Conservation (phyloP, 495 filamentous ascomycete genomes). For the Podospora anserina region DNA sequence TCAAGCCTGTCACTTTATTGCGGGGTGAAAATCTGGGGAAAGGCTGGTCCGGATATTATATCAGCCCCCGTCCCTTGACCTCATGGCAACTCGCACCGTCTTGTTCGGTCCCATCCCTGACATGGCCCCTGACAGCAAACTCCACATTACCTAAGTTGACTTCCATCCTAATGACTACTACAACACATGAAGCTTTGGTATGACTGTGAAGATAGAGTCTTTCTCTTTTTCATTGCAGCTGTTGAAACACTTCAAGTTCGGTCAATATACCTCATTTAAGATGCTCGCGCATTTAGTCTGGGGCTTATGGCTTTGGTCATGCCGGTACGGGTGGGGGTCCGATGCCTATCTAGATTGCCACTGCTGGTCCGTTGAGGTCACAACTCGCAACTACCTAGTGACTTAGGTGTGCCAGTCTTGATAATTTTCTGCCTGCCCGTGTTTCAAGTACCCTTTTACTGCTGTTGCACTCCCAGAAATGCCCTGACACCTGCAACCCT, state of each 20-base stretch:
- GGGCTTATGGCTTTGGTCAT: conserved; percentile 6
- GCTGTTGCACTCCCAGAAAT: neutral
- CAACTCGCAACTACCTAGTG: conserved; percentile 22
- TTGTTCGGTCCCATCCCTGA: neutral
- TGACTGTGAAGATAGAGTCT: neutral
- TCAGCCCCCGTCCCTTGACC: neutral
- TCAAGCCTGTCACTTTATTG: neutral
- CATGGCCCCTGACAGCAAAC: neutral
- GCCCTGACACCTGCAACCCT: neutral
- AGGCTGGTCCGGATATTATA: conserved; percentile 5
- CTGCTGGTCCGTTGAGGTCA: conserved; percentile 32
- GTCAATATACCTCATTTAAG: neutral
- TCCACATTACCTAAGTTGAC: neutral
- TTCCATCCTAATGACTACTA: neutral
- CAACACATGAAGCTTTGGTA: neutral
- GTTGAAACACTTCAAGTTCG: neutral
- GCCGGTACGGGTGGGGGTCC: conserved; percentile 13
- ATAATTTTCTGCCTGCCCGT: too few relatives aligned
- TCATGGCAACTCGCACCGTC: neutral
- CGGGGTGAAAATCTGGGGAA: conserved; percentile 6
- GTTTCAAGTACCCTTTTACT: neutral
- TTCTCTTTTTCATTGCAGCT: neutral
- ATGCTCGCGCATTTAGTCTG: neutral
- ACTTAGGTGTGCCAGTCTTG: too few relatives aligned
- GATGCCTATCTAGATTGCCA: conserved; percentile 32